A percentile compares a stretch with the other conserved stretches of the same genome.
Conservation (phyloP, 441 rosid genomes). For the Aleurites moluccanus region DNA sequence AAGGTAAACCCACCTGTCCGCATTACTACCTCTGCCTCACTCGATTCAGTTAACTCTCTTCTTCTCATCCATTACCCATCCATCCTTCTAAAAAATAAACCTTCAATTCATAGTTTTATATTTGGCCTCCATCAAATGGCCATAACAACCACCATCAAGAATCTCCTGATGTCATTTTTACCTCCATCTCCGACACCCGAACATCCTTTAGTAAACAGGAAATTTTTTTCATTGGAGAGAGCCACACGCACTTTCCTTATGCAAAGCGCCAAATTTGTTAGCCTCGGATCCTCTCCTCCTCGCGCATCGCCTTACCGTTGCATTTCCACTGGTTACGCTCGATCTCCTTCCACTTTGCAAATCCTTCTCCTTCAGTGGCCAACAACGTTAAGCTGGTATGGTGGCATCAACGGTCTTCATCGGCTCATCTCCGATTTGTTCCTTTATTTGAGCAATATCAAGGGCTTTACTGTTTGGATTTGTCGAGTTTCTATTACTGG, state of each 20-base stretch:
- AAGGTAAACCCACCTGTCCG: no score
- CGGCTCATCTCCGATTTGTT: conserved; percentile 39
- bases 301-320: conserved; percentile 50
- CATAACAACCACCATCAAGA: conserved; percentile 39
- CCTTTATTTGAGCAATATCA: conserved; percentile 52
- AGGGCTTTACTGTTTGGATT: conserved; percentile 50
- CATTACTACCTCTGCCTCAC: no score
- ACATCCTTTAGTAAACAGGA: conserved; percentile 62
- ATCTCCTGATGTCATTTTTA: conserved; percentile 72
- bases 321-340: conserved; percentile 64
- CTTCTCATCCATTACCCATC: no score
- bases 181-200: conserved; percentile 60
- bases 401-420: conserved; percentile 73
- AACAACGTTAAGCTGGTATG: conserved; percentile 58
- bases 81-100: no score
- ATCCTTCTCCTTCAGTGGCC: conserved; percentile 74
- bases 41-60: no score
- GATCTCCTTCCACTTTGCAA: conserved; percentile 54
- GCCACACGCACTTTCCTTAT: conserved; percentile 69
- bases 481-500: conserved; percentile 83
- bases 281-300: conserved; percentile 45
- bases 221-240: conserved; percentile 65
- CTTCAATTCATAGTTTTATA: no score
- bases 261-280: conserved; percentile 80
- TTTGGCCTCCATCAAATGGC: no score